Base-by-base conservation (phyloP, 2,329 filamentous ascomycete species). In the Sodiomyces alkalinus region DNA sequence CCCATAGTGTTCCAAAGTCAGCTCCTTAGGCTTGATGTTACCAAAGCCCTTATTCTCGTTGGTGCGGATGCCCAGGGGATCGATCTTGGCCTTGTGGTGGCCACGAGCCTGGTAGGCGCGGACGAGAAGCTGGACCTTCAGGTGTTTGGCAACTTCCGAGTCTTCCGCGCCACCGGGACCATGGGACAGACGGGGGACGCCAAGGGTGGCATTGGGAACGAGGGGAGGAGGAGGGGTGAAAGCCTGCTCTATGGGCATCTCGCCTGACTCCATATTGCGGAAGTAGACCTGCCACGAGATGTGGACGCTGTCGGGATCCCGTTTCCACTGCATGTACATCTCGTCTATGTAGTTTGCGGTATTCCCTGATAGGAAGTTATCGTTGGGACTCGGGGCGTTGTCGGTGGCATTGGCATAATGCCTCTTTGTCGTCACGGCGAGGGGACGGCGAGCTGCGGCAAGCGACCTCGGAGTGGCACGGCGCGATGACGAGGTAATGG, bases 231-330 rank as follows among this genome's bases (percentile, higher is more conserved):
- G 90, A 41, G 90, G 86, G 41, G 85, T 85, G 65, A 98, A 98
- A 43, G 90, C 90, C 59, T 92, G 81, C 38, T 87, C 90, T 51
- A 92, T 83, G 51, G 87, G 87, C 83, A 98, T 96, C 48, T 90
- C 81, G 53, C 90, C 90, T 41, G 74, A 80, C 65, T 98, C 90
- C 80, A 98, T 94, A 62, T 98, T 98, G 62, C 77, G 82, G 71
- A 98, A 98, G 70, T 98, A 98, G 51, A 92, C 77, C 62, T 93
- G 87, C 90, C 90, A 98, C 53, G 90, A 98, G 46, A 93, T 69
- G 58, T 98, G 90, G 34, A 98, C 90, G 50, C 82, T 93, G 46
- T 74, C 70, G 29, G 90, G 86, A 46, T 98, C 85, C 39, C 80
- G 67, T 60, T 87, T 93, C 90, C 90, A 98, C 52, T 86, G 76